A percentile compares a stretch with the other conserved stretches of the same genome.
Evolutionary conservation across 495 filamentous ascomycete species (phyloP).

Genomic region (Cryomyces minteri): DNA sequence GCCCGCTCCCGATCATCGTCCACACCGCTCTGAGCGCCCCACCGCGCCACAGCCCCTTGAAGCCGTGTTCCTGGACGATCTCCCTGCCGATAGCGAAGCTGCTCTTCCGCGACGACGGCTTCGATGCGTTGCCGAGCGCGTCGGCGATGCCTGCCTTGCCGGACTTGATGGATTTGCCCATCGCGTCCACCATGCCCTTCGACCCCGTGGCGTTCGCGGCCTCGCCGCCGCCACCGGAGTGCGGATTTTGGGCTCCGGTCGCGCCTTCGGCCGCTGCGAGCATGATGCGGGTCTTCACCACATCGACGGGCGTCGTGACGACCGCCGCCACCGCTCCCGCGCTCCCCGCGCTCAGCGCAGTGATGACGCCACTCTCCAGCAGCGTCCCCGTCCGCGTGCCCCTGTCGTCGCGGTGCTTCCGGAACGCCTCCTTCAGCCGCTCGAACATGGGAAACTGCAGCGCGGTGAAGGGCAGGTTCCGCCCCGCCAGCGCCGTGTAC

Average conservation of each 20-base stretch:
- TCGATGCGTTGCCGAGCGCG: slow-evolving; percentile 3
- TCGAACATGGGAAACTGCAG: slow-evolving; percentile 84
- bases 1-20: slow-evolving; percentile 62
- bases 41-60: slow-evolving; percentile 65
- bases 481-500: slow-evolving; percentile 57
- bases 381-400: slow-evolving; percentile 18
- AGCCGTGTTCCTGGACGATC: slow-evolving; percentile 42
- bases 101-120: slow-evolving; percentile 13
- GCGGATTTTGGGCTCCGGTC: slow-evolving; percentile 27
- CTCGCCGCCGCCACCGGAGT: too few relatives aligned
- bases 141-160: slow-evolving; percentile 5
- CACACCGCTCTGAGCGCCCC: slow-evolving; percentile 55
- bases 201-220: slow-evolving; percentile 4
- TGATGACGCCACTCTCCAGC: slow-evolving; percentile 45
- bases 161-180: slow-evolving; percentile 12
- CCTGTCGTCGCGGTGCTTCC: slow-evolving; percentile 19
- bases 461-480: slow-evolving; percentile 75
- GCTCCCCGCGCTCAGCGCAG: slow-evolving; percentile 46
- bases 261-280: slow-evolving; percentile 31
- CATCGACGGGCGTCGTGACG: slow-evolving; percentile 66
- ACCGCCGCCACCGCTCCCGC: slow-evolving; percentile 53
- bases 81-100: slow-evolving; percentile 39
- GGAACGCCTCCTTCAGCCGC: slow-evolving; percentile 29
- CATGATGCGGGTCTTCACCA: slow-evolving; percentile 66
- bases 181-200: slow-evolving; percentile 15